Conservation (phyloP, 306 rosid species). For the Malus orientalis region DNA sequence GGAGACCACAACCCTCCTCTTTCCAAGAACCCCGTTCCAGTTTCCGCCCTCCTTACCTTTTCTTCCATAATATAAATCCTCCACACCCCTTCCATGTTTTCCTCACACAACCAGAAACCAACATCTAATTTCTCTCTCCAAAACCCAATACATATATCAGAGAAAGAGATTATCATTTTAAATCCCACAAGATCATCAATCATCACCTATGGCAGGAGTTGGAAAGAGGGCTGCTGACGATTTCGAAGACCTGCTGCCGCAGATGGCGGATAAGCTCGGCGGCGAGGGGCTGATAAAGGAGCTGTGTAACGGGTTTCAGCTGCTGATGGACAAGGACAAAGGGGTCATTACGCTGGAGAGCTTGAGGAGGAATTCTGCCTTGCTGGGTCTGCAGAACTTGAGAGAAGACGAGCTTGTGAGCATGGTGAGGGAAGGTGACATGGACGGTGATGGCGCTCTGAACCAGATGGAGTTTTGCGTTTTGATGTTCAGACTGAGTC, state of each 20-base stretch:
- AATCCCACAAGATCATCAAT: neutral
- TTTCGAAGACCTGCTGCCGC: slow-evolving; percentile 68
- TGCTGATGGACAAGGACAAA: slow-evolving; percentile 73
- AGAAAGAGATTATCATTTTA: neutral
- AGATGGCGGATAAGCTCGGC: slow-evolving; percentile 73
- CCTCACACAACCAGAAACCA: neutral
- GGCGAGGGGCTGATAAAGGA: slow-evolving; percentile 77
- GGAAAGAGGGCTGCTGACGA: slow-evolving; percentile 16
- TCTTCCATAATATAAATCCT: neutral
- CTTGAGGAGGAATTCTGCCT: slow-evolving; percentile 46
- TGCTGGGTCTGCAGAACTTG: slow-evolving; percentile 57
- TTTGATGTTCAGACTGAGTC: slow-evolving; percentile 91
- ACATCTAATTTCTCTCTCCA: neutral
- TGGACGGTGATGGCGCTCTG: slow-evolving; percentile 74
- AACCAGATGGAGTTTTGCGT: slow-evolving; percentile 89
- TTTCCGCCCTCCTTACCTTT: neutral
- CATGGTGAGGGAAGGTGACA: slow-evolving; percentile 75
- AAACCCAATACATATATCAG: neutral
- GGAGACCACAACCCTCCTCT: slow-evolving; percentile 13
- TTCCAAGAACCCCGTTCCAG: slow-evolving; percentile 34
- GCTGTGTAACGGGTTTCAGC: slow-evolving; percentile 75
- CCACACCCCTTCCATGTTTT: neutral
- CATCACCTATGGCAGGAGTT: slow-evolving; percentile 30
- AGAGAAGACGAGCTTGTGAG: slow-evolving; percentile 68
- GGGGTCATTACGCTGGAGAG: slow-evolving; percentile 72